These are phyloP conservation scores for Zygoascus meyerae DNA, from an alignment of 1,139 yeast species.

Conservation along the genomic window DNA sequence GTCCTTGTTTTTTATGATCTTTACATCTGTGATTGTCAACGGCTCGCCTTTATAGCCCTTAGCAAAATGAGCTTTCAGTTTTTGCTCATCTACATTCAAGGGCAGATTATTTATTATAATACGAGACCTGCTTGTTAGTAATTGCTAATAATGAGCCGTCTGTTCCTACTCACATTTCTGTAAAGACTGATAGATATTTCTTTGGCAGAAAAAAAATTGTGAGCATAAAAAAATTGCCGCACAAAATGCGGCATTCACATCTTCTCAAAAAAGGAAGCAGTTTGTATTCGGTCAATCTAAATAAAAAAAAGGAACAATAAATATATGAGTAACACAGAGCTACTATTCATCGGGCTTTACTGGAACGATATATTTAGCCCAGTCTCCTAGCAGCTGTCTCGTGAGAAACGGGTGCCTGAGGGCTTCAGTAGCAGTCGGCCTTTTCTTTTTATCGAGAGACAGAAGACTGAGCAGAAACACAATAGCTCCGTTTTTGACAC, in stretches of 20 bases:
- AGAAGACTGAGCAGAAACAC: slow-evolving; percentile 30
- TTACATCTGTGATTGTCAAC: slow-evolving; percentile 71
- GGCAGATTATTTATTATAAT: slow-evolving; percentile 95
- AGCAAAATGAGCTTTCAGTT: slow-evolving; percentile 62
- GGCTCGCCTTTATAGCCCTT: slow-evolving; percentile 27
- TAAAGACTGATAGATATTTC: background rate
- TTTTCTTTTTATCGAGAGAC: slow-evolving; percentile 72
- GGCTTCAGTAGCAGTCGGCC: slow-evolving; percentile 75
- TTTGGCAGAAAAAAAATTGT: background rate
- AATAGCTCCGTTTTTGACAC: slow-evolving; percentile 17
- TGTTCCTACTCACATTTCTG: too few relatives aligned
- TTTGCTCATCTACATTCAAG: slow-evolving; percentile 67
- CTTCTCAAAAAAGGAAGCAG: background rate
- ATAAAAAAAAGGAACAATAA: background rate
- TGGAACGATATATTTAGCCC: slow-evolving; percentile 5
- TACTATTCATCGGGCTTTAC: background rate
- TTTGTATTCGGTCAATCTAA: background rate
- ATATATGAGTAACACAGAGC: background rate
- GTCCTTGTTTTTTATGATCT: slow-evolving; percentile 66
- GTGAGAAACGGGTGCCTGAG: slow-evolving; percentile 48
- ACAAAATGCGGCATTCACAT: background rate
- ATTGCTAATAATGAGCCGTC: too few relatives aligned
- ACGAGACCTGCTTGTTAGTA: slow-evolving; percentile 53
- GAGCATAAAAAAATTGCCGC: background rate
- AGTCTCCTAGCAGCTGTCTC: slow-evolving; percentile 8